Base-by-base conservation (phyloP, 106 monocot species). In the Xerophyta viscosa region DNA sequence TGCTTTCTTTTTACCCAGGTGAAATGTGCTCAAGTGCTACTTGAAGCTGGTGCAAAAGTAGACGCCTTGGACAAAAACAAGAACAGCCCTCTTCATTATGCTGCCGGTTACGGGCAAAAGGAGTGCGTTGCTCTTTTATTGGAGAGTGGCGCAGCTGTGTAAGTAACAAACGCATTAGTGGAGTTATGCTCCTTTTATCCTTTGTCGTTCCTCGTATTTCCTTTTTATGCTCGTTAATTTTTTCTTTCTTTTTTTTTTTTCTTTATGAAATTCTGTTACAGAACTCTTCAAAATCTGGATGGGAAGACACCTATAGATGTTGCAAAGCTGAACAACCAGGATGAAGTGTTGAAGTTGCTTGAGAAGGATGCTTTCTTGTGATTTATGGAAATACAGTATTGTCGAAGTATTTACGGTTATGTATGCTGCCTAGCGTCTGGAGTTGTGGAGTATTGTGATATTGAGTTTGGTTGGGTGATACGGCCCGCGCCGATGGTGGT, bases 21-120 rank as follows among this genome's bases (percentile, higher is more conserved):
- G 4, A 76, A 78, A 64, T 94, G 93, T 67, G 88, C 81, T 51
- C 62, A 70, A 55, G 36, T 88, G 18, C 81, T 94, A 51, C 83
- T 94, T 28, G 93, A 88, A 66, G 84, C 84, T 31, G 93, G 93
- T 48, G 88, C 84, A 21, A 29, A 63, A 2, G 93, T 81, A 20
- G 81, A 94, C 60, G 75, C 84, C 20, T 53, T 94, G 61, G 93
- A 94, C 88, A 94, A 94, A 69, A 94, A 94, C 75, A 94, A 94
- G 33, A 94, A 94, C 58, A 88, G 88, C 7, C 76, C 93, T 26
- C 93, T 94, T 48, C 93, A 94, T 57, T 94, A 88, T 71, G 88
- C 93, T 51, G 80, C 93, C 57, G 93, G 93, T 15, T 94, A 94
- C 57, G 93, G 93, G 13, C 77, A 78, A 3, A 88, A 94, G 66